A percentile compares a stretch with the other conserved stretches of the same genome.
Evolutionary conservation across 139 green algal genomes (phyloP).

Genomic region (Chlamydomonas sp.): DNA sequence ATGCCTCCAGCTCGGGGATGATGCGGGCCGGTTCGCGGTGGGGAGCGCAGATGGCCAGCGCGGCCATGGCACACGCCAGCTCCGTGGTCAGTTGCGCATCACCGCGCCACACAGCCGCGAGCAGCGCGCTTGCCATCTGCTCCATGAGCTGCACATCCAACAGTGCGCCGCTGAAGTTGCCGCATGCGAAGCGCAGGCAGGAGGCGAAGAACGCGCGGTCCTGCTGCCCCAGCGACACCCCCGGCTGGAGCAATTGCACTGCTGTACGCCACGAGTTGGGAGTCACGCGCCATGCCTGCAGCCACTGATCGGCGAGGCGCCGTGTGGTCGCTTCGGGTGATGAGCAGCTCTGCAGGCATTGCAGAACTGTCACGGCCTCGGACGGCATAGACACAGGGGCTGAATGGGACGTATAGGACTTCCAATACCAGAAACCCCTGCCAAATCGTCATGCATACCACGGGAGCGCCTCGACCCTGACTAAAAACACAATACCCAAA

Average conservation of each 20-base stretch:
- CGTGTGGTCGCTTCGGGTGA: no score
- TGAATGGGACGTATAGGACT: no score
- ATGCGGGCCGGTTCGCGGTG: not conserved
- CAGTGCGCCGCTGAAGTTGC: not conserved
- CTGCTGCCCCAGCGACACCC: not conserved
- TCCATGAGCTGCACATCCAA: not conserved
- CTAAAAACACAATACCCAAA: no score
- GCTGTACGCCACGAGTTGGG: not conserved
- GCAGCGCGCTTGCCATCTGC: not conserved
- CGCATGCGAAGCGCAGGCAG: not conserved
- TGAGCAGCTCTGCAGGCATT: no score
- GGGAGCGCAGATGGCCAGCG: not conserved
- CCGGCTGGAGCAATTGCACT: not conserved
- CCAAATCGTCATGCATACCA: no score
- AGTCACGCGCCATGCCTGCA: not conserved
- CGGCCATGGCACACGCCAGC: not conserved
- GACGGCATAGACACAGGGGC: no score
- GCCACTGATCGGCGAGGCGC: slow-evolving; percentile 8
- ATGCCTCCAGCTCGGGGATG: not conserved
- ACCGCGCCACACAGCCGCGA: not conserved
- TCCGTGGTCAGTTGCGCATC: not conserved
- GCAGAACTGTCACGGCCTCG: no score
- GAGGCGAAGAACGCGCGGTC: slow-evolving; percentile 5
- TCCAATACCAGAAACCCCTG: no score
- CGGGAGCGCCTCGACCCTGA: no score